Evolutionary conservation across 495 filamentous ascomycete genomes (phyloP).

Genomic region (Aspergillus ellipticus): DNA sequence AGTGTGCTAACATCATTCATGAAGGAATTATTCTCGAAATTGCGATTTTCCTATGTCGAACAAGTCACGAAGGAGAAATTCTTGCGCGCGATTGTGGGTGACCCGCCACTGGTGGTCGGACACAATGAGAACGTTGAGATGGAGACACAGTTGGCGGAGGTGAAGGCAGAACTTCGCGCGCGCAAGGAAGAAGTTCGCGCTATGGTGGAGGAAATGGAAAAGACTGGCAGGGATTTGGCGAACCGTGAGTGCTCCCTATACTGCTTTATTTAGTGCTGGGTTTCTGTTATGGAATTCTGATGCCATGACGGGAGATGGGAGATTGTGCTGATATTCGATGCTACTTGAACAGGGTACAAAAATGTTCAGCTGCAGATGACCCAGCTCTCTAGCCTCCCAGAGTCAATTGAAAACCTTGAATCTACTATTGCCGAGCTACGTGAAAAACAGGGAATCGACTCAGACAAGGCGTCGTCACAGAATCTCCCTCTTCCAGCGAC

Average conservation of each 20-base stretch:
- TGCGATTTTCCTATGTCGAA: constrained; percentile 78
- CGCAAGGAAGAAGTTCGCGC: constrained; percentile 76
- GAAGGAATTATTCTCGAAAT: constrained; percentile 87
- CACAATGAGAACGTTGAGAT: constrained; percentile 78
- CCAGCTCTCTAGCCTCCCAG: constrained; percentile 57
- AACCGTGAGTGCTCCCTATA: constrained; percentile 27
- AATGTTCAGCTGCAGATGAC: constrained; percentile 58
- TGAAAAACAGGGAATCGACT: constrained; percentile 38
- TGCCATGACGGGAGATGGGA: background rate
- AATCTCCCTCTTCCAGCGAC: constrained; percentile 41
- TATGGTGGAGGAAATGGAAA: constrained; percentile 69
- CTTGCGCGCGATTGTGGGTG: constrained; percentile 87
- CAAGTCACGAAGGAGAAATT: constrained; percentile 95
- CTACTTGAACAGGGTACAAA: constrained; percentile 51
- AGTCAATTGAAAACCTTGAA: constrained; percentile 60
- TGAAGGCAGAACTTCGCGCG: constrained; percentile 71
- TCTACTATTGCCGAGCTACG: constrained; percentile 53
- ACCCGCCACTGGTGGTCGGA: constrained; percentile 80
- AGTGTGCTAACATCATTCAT: background rate
- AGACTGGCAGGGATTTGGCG: constrained; percentile 58
- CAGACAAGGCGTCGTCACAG: constrained; percentile 34
- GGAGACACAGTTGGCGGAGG: constrained; percentile 62
- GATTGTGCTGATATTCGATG: constrained; percentile 5
- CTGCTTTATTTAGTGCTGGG: background rate
- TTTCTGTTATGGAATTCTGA: background rate